Percentiles rank a stretch among this genome's conserved stretches.
Conservation (phyloP, 805 yeast species). For the Ogataea pilisensis region DNA sequence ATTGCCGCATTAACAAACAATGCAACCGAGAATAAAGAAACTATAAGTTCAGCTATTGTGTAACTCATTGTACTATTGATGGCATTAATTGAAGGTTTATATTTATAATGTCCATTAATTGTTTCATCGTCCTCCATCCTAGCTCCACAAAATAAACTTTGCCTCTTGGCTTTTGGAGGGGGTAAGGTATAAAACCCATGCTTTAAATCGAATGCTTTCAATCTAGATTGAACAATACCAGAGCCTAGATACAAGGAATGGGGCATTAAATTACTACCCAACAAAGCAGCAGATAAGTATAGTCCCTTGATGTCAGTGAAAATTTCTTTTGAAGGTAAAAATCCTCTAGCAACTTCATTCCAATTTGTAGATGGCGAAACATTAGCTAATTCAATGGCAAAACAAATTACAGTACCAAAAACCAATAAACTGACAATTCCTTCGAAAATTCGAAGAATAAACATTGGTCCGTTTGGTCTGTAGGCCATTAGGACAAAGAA, state of each 20-base stretch:
- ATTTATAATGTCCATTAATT: constrained; percentile 19
- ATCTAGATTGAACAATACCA: constrained; percentile 81
- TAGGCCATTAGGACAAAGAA: constrained; percentile 83
- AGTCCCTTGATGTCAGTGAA: constrained; percentile 60
- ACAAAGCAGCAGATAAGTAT: constrained; percentile 74
- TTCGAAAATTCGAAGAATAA: constrained; percentile 75
- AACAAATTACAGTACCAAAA: constrained; percentile 79
- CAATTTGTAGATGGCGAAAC: constrained; percentile 54
- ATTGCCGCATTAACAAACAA: constrained; percentile 91
- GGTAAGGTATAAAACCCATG: constrained; percentile 53
- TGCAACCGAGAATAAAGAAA: constrained; percentile 82
- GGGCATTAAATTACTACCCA: constrained; percentile 96
- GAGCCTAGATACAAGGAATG: constrained; percentile 86
- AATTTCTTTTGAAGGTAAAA: constrained; percentile 45
- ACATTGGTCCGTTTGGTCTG: constrained; percentile 77
- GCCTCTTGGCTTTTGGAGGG: constrained; percentile 13
- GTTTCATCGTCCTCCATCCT: constrained; percentile 20
- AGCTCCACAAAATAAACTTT: constrained; percentile 32
- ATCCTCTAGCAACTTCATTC: constrained; percentile 65
- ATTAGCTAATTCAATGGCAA: constrained; percentile 69
- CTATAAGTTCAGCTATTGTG: constrained; percentile 77
- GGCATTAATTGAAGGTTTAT: constrained; percentile 76
- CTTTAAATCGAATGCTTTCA: constrained; percentile 71
- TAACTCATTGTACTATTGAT: constrained; percentile 73
- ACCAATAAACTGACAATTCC: constrained; percentile 75